Base-by-base conservation (phyloP, 345 rosid genomes). In the Mangifera indica region DNA sequence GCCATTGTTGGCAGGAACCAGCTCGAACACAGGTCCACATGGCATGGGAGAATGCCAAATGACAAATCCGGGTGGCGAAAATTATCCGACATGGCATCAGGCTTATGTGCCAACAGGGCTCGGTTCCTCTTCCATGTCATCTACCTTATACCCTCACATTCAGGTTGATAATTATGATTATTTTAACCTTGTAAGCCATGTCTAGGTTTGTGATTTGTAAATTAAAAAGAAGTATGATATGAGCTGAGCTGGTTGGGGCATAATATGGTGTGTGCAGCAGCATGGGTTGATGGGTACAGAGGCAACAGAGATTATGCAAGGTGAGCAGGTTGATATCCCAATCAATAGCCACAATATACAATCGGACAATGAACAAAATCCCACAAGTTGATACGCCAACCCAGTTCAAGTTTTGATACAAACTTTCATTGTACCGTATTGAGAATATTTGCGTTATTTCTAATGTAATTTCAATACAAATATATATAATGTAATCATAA, bases 31-130 rank as follows among this genome's bases (percentile, higher is more conserved):
- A 5, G 72, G 80, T 51, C 72, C 66, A 29, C 75, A 64, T 9
- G 67, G 32, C 70, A 76, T 83, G 15, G 76, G 69, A 44, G 87
- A 87, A 53, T 84, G 84, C 12, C 85, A 81, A 61, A 72, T 82
- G 21, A 60, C 84, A 4, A 83, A 82, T 57, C 84, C 79, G 1
- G 77, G 44, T 0, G 80, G 79, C 3, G 67, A 59, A 5, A 61
- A 56, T 8, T 81, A 84, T 59, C 73, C 86, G 4, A 74, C 79
- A 0, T 87, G 90, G 90, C 74, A 83, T 40, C 84, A 78, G 51
- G 60, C 78, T 5, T 84, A 81, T 64, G 63, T 68, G 51, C 77
- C 84, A 4, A 29, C 77, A 32, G 78, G 42, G 5, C 73, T 72
- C 29, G 76, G 63, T 34, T 60, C 74, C 13, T 10, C 74, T 42